These are phyloP conservation scores for Raphanus sativus DNA, from an alignment of 345 rosid species.

Conservation along the genomic window DNA sequence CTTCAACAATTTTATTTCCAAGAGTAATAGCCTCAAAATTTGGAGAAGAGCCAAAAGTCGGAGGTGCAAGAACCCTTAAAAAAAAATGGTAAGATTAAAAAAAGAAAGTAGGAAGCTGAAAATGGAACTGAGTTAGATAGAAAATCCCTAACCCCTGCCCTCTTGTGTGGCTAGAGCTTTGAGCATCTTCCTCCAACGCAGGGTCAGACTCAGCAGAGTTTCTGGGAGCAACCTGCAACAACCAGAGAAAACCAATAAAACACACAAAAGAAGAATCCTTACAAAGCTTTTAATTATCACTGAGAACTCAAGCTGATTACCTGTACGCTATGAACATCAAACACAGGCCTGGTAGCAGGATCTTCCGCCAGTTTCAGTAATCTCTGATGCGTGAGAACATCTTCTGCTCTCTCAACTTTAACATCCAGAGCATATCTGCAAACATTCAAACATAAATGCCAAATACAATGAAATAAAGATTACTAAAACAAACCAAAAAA, in stretches of 20 bases:
- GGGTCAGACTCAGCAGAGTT: slow-evolving; percentile 50
- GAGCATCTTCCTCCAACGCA: slow-evolving; percentile 74
- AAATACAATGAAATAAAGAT: background rate
- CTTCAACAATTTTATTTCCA: slow-evolving; percentile 35
- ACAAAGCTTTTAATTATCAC: background rate
- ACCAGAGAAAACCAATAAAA: background rate
- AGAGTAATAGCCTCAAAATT: slow-evolving; percentile 72
- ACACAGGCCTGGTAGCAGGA: slow-evolving; percentile 71
- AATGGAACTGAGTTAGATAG: background rate
- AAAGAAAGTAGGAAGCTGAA: background rate
- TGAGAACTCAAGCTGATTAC: slow-evolving; percentile 31
- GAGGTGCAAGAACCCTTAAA: slow-evolving; percentile 74
- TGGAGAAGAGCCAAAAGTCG: slow-evolving; percentile 90
- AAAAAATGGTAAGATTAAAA: slow-evolving; percentile 16
- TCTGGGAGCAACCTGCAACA: slow-evolving; percentile 61
- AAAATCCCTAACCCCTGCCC: slow-evolving; percentile 54
- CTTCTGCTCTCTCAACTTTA: slow-evolving; percentile 96
- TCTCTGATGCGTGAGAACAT: slow-evolving; percentile 78
- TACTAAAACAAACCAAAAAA: background rate
- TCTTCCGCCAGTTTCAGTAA: slow-evolving; percentile 71
- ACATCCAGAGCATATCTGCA: slow-evolving; percentile 85
- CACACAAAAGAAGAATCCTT: background rate
- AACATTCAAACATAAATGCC: background rate
- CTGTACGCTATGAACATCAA: slow-evolving; percentile 89
- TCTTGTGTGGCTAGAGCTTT: slow-evolving; percentile 51